These are phyloP conservation scores for Curvularia sp. DNA, from an alignment of 2,329 filamentous ascomycete species.

Conservation along the genomic window DNA sequence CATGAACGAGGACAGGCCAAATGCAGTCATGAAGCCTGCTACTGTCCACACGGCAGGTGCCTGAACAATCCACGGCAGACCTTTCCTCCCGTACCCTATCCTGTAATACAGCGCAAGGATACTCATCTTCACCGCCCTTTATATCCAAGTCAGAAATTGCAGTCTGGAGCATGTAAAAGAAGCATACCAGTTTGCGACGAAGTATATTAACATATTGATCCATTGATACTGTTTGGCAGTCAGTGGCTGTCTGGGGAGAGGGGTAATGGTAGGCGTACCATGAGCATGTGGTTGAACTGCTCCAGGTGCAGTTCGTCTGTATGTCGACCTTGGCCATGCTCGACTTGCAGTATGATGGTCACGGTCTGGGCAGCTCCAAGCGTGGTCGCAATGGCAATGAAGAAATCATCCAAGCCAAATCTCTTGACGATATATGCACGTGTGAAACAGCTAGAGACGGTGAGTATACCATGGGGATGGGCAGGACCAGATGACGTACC, in stretches of 20 bases:
- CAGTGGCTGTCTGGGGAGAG: neutral
- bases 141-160: neutral
- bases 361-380: conserved; percentile 36
- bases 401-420: conserved; percentile 36
- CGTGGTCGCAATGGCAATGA: conserved; percentile 35
- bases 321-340: conserved; percentile 36
- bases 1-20: conserved; percentile 31
- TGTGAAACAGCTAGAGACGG: conserved; percentile 29
- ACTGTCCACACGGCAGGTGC: conserved; percentile 30
- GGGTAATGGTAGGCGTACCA: conserved; percentile 17
- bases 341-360: conserved; percentile 35
- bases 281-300: conserved; percentile 32
- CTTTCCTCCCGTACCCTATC: conserved; percentile 34
- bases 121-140: conserved; percentile 42
- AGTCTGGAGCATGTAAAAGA: neutral
- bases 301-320: conserved; percentile 23
- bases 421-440: conserved; percentile 35
- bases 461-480: conserved; percentile 10
- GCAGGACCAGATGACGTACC: conserved; percentile 13
- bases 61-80: conserved; percentile 34
- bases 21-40: conserved; percentile 30
- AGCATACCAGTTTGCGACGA: conserved; percentile 36
- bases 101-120: conserved; percentile 39
- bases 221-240: conserved; percentile 32
- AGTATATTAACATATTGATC: conserved; percentile 39